phyloP scores from a whole-genome alignment of 768 basidiomycete genomes.

The Termitomyces sp. region DNA sequence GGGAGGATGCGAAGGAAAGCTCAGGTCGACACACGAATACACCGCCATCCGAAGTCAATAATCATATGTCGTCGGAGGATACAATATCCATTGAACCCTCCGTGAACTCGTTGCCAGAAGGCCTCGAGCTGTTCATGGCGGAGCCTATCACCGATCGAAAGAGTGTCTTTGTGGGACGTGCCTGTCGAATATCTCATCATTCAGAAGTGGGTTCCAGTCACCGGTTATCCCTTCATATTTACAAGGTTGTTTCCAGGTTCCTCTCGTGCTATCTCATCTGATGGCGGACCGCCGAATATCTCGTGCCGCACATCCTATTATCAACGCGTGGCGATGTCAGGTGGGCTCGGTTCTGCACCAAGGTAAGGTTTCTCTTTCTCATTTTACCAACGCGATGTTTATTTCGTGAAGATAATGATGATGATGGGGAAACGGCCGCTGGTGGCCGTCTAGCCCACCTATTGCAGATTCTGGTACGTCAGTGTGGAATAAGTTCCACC shows the following conservation, averaged over 20 bases:
- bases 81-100: conserved; percentile 11
- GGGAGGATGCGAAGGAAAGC: conserved; percentile 44
- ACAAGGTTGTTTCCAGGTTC: conserved; percentile 51
- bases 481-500: neutral
- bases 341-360: conserved; percentile 66
- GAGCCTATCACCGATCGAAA: conserved; percentile 86
- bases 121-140: conserved; percentile 62
- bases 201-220: conserved; percentile 49
- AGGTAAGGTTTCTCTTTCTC: conserved; percentile 38
- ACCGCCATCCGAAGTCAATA: conserved; percentile 3
- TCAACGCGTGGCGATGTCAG: conserved; percentile 81
- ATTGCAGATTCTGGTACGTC: conserved; percentile 75
- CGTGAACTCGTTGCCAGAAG: conserved; percentile 41
- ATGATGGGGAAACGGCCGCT: conserved; percentile 92
- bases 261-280: conserved; percentile 59
- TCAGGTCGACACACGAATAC: conserved; percentile 9
- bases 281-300: conserved; percentile 71
- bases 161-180: conserved; percentile 82
- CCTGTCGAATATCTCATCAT: conserved; percentile 75
- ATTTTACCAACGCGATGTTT: neutral
- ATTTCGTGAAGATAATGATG: conserved; percentile 72
- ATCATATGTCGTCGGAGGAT: conserved; percentile 6
- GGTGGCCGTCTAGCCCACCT: conserved; percentile 89
- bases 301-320: conserved; percentile 73
- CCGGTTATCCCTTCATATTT: too few species aligned